phyloP scores from a whole-genome alignment of 139 green algal genomes.

The Pleodorina starrii region DNA sequence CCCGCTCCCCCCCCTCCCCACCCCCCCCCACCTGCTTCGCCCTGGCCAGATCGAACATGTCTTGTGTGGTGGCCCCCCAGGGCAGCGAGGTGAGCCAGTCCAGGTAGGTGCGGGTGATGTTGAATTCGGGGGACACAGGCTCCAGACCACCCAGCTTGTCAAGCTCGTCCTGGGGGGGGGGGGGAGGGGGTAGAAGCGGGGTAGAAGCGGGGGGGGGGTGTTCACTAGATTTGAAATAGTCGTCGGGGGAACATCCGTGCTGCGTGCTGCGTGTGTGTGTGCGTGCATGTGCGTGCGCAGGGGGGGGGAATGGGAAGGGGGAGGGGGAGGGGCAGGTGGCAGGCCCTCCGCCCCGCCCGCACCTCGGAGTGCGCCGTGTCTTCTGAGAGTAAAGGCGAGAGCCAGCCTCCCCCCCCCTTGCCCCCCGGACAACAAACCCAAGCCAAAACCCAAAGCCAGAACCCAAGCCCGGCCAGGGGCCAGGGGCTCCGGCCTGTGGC shows the following conservation, averaged over 20 bases:
- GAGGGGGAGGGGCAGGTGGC: not conserved
- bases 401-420: no score
- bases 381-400: no score
- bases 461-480: no score
- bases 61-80: slow-evolving; percentile 85
- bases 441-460: no score
- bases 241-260: no score
- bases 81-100: slow-evolving; percentile 97
- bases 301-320: not conserved
- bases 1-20: not conserved
- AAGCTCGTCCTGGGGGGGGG: slow-evolving; percentile 83
- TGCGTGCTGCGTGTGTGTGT: no score
- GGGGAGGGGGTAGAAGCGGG: not conserved
- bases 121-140: slow-evolving; percentile 93
- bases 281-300: not conserved
- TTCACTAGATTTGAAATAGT: no score
- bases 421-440: no score
- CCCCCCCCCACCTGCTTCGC: slow-evolving; percentile 73
- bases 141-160: slow-evolving; percentile 93
- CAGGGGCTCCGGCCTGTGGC: no score
- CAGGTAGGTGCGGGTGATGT: slow-evolving; percentile 96
- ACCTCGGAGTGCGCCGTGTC: no score
- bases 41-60: slow-evolving; percentile 89
- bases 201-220: no score
- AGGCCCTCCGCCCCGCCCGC: not conserved